These are phyloP conservation scores for Trichothecium sympodiale DNA, from an alignment of 2,329 filamentous ascomycete genomes.

Conservation along the genomic window DNA sequence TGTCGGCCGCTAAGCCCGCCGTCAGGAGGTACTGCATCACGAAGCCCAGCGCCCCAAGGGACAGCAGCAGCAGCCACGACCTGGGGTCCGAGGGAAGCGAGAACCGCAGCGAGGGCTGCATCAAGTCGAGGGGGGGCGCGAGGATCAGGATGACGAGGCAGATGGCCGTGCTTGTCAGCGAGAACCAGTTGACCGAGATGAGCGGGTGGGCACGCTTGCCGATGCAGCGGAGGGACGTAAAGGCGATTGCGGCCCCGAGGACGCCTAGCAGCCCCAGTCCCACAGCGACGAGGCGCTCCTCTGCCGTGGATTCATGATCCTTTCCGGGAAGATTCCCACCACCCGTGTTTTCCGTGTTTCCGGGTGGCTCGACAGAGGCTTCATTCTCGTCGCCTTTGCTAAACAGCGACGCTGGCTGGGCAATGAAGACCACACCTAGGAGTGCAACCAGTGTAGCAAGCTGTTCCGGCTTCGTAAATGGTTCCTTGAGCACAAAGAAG, in stretches of 20 bases:
- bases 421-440: conserved; percentile 72
- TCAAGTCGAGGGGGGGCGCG: conserved; percentile 30
- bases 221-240: conserved; percentile 67
- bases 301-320: conserved; percentile 36
- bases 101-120: conserved; percentile 34
- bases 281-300: conserved; percentile 60
- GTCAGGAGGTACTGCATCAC: conserved; percentile 81
- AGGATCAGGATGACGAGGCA: conserved; percentile 48
- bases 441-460: conserved; percentile 66
- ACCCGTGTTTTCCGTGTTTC: conserved; percentile 2
- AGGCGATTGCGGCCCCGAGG: conserved; percentile 62
- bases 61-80: conserved; percentile 57
- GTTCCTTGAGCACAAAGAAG: conserved; percentile 61
- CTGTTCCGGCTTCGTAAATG: conserved; percentile 68
- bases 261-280: conserved; percentile 66
- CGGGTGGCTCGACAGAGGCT: conserved; percentile 7
- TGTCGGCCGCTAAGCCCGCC: conserved; percentile 61
- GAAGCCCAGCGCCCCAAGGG: conserved; percentile 66
- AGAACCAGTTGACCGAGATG: conserved; percentile 81
- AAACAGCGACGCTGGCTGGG: conserved; percentile 54
- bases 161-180: conserved; percentile 57
- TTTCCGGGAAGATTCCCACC: conserved; percentile 15
- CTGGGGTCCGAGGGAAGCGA: conserved; percentile 25
- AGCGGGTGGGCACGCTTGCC: conserved; percentile 70
- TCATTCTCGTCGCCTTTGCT: conserved; percentile 7